Conservation (phyloP, 1,284 basidiomycete genomes). For the Puccinia horiana region DNA sequence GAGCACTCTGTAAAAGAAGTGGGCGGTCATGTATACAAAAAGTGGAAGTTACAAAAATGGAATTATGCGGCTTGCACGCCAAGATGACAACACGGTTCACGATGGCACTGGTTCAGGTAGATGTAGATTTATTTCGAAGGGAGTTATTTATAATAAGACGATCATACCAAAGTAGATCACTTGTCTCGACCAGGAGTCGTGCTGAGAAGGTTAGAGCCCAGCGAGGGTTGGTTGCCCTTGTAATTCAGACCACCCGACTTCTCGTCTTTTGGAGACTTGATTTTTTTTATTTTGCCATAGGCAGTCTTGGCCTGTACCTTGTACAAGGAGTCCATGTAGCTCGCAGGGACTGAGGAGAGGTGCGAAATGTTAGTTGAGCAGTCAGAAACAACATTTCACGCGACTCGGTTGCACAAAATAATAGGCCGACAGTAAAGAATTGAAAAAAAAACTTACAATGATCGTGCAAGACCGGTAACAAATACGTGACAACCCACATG, state of each 20-base stretch:
- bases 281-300: slow-evolving; percentile 24
- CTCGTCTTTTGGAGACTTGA: background rate
- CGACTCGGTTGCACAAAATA: background rate
- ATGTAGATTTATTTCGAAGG: background rate
- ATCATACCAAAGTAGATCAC: background rate
- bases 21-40: background rate
- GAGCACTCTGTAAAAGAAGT: background rate
- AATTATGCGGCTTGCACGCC: background rate
- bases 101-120: background rate
- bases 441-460: slow-evolving; percentile 32
- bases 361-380: background rate
- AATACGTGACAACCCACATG: slow-evolving; percentile 23
- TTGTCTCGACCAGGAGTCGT: slow-evolving; percentile 27
- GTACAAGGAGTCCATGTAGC: slow-evolving; percentile 44
- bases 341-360: slow-evolving; percentile 25
- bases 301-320: slow-evolving; percentile 38
- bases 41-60: background rate
- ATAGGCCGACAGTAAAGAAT: background rate
- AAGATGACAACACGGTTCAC: background rate
- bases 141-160: background rate
- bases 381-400: background rate
- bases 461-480: slow-evolving; percentile 43
- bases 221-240: background rate
- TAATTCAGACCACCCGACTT: background rate
- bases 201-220: background rate